phyloP scores from a whole-genome alignment of 306 rosid genomes.

The Cucumis sativus region Cucumber_9930_V3 NC_026657.2:11326501-11327000 shows the following conservation, averaged over 20 bases:
- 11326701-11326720: neutral
- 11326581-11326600: neutral
- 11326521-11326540: neutral
- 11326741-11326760: neutral
- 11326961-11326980: neutral
- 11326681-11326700: neutral
- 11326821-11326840: neutral
- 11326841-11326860: neutral
- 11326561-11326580: neutral
- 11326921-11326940: neutral
- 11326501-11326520: neutral
- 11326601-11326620: neutral
- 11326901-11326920: neutral
- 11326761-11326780: neutral
- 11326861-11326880: neutral
- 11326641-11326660: neutral
- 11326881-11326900: neutral
- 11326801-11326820: neutral
- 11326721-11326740: neutral
- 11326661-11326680: neutral
- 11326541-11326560: neutral
- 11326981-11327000: neutral
- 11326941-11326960: neutral
- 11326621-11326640: neutral
- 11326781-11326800: neutral